phyloP scores from a whole-genome alignment of 2,329 filamentous ascomycete genomes.

The Ceratocystis diversiconidia region DNA sequence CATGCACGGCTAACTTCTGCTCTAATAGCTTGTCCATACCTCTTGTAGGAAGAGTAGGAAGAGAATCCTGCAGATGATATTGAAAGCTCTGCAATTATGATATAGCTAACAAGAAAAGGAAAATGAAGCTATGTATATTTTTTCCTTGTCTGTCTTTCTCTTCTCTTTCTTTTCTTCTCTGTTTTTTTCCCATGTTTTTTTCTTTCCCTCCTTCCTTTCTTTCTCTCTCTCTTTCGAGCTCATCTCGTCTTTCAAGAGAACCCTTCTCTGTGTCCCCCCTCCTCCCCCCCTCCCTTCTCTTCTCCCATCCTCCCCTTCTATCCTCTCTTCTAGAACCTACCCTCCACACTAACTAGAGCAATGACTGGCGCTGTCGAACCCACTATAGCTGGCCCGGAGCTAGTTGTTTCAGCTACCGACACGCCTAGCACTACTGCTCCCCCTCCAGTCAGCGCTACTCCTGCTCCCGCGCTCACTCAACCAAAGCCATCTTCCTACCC shows the following conservation, averaged over 20 bases:
- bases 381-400: conserved; percentile 2
- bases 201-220: not conserved
- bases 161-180: not conserved
- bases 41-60: not conserved
- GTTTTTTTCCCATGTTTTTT: not conserved
- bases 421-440: not conserved
- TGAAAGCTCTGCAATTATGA: conserved; percentile 6
- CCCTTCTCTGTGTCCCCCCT: not conserved
- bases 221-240: not conserved
- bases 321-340: not conserved
- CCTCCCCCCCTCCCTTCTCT: not conserved
- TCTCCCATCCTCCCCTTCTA: not conserved
- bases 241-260: not conserved
- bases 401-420: not conserved
- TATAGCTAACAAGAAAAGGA: not conserved
- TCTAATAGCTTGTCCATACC: not conserved
- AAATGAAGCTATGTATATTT: too few relatives aligned
- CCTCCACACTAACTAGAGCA: not conserved
- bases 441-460: not conserved
- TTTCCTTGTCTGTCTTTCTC: not conserved
- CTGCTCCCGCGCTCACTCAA: not conserved
- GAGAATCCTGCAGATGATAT: not conserved
- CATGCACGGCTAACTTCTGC: not conserved
- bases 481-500: not conserved
- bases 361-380: conserved; percentile 6